Evolutionary conservation across 2,329 filamentous ascomycete species (phyloP).

Genomic region (Fragosphaeria purpurea): DNA sequence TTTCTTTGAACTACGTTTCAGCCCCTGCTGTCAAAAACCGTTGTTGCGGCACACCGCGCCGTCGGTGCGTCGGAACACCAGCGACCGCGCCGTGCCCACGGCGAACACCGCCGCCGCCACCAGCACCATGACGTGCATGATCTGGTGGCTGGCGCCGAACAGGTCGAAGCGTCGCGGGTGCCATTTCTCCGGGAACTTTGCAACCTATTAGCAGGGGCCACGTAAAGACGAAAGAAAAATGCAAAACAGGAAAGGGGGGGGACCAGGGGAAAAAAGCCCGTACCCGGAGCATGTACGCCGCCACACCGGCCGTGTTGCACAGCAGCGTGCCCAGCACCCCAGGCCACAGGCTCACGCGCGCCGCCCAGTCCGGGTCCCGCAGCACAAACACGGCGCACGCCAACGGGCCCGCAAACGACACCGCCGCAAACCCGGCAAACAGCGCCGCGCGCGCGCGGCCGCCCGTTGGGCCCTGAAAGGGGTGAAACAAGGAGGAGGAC

Average conservation of each 20-base stretch:
- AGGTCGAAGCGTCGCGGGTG: constrained; percentile 34
- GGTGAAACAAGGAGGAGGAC: constrained; percentile 18
- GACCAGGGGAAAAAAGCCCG: background rate
- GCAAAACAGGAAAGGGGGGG: background rate
- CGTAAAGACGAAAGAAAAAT: background rate
- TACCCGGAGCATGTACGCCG: constrained; percentile 26
- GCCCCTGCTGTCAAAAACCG: too few relatives aligned
- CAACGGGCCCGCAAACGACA: constrained; percentile 29
- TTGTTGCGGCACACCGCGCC: background rate
- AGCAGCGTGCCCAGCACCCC: constrained; percentile 28
- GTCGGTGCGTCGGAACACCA: constrained; percentile 2
- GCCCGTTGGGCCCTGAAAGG: constrained; percentile 26
- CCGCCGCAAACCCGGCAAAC: constrained; percentile 30
- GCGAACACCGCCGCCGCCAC: constrained; percentile 28
- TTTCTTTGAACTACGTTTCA: too few relatives aligned
- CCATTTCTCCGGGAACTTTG: constrained; percentile 33
- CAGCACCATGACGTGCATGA: constrained; percentile 38
- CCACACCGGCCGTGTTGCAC: constrained; percentile 28
- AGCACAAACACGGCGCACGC: constrained; percentile 25
- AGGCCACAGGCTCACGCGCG: constrained; percentile 26
- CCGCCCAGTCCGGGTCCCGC: constrained; percentile 22
- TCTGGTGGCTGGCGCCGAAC: constrained; percentile 36
- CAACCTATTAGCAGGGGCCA: too few relatives aligned
- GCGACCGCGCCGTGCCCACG: constrained; percentile 18
- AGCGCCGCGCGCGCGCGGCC: constrained; percentile 29